Evolutionary conservation across 2,329 filamentous ascomycete genomes (phyloP), one percentile per base, ranked within the genome.

Genomic region (Beauveria varroae): DNA sequence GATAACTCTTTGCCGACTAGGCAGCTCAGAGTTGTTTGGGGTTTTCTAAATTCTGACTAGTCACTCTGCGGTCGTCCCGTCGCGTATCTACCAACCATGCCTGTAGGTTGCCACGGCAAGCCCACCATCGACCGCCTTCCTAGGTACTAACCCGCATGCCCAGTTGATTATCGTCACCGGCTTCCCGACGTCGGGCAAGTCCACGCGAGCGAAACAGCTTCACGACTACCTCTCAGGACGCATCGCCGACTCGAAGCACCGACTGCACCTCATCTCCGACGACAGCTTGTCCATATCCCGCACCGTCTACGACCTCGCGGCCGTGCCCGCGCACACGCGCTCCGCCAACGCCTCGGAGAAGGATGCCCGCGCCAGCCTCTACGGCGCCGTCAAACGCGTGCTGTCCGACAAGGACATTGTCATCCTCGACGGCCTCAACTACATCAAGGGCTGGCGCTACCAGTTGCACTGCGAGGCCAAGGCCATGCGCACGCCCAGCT

Each of bases 391-490:
- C 51, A 93, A 93, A 78, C 82, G 90, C 49, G 82, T 86, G 54
- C 79, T 96, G 34, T 86, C 83, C 63, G 82, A 86, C 61, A 85
- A 85, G 68, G 88, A 91, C 69, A 86, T 96, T 62, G 89, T 95
- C 57, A 84, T 96, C 52, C 83, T 91, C 18, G 90, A 96, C 71
- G 86, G 87, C 1, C 77, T 90, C 63, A 95, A 95, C 74, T 96
- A 95, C 75, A 96, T 96, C 76, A 95, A 95, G 73, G 91, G 90
- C 43, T 95, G 90, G 84, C 82, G 91, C 54, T 96, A 96, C 72
- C 90, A 96, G 78, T 78, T 96, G 24, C 88, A 88, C 73, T 93
- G 90, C 76, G 90, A 95, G 75, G 86, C 90, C 43, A 95, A 95
- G 74, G 90, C 90, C 53, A 76, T 90, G 59, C 78, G 86, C 64